A percentile compares a stretch with the other conserved stretches of the same genome.
phyloP scores from a whole-genome alignment of 768 basidiomycete genomes.

The Crepidotus variabilis region DNA sequence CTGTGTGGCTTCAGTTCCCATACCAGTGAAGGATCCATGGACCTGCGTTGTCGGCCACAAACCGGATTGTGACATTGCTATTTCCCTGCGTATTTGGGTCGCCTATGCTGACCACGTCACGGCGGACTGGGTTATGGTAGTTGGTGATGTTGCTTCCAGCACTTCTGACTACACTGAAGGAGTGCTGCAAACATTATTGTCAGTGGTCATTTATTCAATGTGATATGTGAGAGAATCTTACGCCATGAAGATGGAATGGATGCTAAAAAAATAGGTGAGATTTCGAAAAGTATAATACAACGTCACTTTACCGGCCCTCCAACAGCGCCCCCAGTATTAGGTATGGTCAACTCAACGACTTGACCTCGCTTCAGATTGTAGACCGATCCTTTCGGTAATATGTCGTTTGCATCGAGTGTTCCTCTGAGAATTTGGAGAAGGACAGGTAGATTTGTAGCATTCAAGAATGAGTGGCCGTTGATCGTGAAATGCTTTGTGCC shows the following conservation, averaged over 20 bases:
- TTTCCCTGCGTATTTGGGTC: conserved; percentile 6
- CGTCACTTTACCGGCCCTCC: conserved; percentile 15
- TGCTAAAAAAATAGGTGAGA: neutral
- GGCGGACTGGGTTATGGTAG: conserved; percentile 35
- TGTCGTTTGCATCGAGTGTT: conserved; percentile 25
- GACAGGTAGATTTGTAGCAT: conserved; percentile 34
- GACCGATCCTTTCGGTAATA: conserved; percentile 29
- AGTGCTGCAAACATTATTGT: conserved; percentile 26
- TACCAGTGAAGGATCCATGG: conserved; percentile 50
- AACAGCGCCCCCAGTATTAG: conserved; percentile 14
- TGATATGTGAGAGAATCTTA: neutral
- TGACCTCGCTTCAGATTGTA: conserved; percentile 36
- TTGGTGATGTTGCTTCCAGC: conserved; percentile 35
- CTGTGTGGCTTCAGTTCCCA: conserved; percentile 4
- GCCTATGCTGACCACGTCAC: conserved; percentile 33
- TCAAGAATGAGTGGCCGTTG: conserved; percentile 22
- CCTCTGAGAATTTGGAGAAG: conserved; percentile 42
- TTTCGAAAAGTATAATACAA: neutral
- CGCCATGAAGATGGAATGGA: conserved; percentile 11
- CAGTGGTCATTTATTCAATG: neutral
- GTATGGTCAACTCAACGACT: conserved; percentile 35
- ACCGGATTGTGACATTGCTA: conserved; percentile 43
- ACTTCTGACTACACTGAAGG: conserved; percentile 41
- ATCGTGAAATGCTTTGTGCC: conserved; percentile 22
- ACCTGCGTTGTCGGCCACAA: conserved; percentile 48